Base-by-base conservation (phyloP, 768 basidiomycete genomes). In the Boletus reticuloceps region DNA sequence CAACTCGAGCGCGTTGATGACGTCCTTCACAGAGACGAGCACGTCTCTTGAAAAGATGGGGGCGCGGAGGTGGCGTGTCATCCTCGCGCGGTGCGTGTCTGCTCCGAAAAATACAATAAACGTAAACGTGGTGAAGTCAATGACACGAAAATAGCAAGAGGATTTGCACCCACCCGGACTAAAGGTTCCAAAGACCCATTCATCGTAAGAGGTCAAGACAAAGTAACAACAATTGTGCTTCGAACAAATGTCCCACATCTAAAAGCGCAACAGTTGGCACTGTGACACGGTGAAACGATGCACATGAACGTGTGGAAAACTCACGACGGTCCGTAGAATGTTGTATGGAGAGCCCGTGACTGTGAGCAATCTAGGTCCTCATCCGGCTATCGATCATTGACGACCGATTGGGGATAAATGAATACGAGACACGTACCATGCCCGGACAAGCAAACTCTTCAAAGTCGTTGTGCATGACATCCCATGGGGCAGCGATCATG, bases 201-300 rank as follows among this genome's bases (percentile, higher is more conserved):
- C n/a, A 6, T 63, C 51, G 38, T 64, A 60, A n/a, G 44, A 59
- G 5, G 58, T 62, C 52, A 60, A 37, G 27, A 56, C 20, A 47
- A 64, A 62, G 46, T 43, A 58, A 17, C 47, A 59, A 34, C 56
- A 60, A 7, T 56, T 19, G 29, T 43, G 9, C 19, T 54, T 43
- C 16, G 19, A 20, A 16, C 64, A 65, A 9, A 58, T 32, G 32
- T 56, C 58, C 60, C 60, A 64, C 4, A 60, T 55, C 64, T 66
- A 32, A 11, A 11, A 12, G 36, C 13, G 36, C 36, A 14, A 20
- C 27, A 13, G n/a, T 39, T 31, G 39, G 41, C 37, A n/a, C n/a
- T n/a, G n/a, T n/a, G n/a, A n/a, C 20, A 17, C 16, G 9, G 11
- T n/a, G 27, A 44, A 34, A 7, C 5, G 2, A 4, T 16, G 8